A percentile compares a stretch with the other conserved stretches of the same genome.
phyloP scores from a whole-genome alignment of 2,329 filamentous ascomycete species.

The Penicillium sp. region DNA sequence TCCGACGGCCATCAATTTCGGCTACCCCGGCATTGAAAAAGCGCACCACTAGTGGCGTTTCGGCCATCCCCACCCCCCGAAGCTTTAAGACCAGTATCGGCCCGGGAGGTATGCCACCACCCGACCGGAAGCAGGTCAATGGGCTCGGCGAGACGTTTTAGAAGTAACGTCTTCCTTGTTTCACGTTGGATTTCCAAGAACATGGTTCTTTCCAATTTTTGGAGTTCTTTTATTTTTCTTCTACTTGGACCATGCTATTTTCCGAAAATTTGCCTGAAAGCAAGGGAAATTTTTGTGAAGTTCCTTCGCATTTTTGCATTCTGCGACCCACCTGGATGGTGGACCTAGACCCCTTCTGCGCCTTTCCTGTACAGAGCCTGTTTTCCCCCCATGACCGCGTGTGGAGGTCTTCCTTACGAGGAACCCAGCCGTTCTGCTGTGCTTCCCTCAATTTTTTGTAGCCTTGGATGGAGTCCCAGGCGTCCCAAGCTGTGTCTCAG shows the following conservation, averaged over 20 bases:
- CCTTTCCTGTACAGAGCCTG: constrained; percentile 12
- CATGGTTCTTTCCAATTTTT: neutral
- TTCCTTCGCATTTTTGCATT: constrained; percentile 9
- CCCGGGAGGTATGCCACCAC: constrained; percentile 49
- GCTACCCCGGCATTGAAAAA: constrained; percentile 50
- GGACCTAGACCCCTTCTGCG: constrained; percentile 5
- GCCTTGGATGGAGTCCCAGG: constrained; percentile 21
- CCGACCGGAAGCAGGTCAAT: constrained; percentile 50
- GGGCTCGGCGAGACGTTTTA: constrained; percentile 61
- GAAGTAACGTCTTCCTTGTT: constrained; percentile 8
- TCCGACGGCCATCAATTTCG: constrained; percentile 49
- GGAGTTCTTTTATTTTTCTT: constrained; percentile 1
- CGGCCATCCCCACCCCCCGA: constrained; percentile 40
- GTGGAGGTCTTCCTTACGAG: neutral
- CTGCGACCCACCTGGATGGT: constrained; percentile 16
- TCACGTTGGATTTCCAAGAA: neutral
- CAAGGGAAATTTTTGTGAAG: constrained; percentile 3
- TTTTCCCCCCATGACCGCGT: neutral
- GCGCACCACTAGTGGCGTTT: constrained; percentile 51
- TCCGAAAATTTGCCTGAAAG: neutral
- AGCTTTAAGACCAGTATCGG: constrained; percentile 41
- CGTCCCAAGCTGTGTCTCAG: constrained; percentile 43
- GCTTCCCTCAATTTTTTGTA: neutral
- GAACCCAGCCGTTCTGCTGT: neutral
- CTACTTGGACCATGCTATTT: neutral